phyloP scores from a whole-genome alignment of 2,329 filamentous ascomycete species.

The Sclerotinia spermophila region DNA sequence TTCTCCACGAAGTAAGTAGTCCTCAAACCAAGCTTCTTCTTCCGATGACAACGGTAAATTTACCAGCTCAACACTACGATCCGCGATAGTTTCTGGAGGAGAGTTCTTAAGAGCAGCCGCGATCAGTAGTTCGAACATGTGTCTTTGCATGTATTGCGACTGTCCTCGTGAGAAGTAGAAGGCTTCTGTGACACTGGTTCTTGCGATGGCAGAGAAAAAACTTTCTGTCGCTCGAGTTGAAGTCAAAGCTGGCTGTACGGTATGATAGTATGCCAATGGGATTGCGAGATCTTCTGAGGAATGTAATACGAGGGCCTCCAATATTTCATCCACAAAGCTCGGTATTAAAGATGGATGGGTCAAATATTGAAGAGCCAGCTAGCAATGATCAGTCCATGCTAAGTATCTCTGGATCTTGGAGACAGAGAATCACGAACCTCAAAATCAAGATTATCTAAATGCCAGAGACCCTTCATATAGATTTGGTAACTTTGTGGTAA shows the following conservation, averaged over 20 bases:
- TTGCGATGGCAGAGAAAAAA: conserved; percentile 66
- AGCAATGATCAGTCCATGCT: conserved; percentile 28
- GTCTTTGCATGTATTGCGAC: conserved; percentile 56
- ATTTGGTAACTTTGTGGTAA: conserved; percentile 74
- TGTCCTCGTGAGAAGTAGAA: conserved; percentile 69
- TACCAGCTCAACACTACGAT: conserved; percentile 64
- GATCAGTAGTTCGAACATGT: conserved; percentile 65
- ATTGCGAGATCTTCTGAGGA: conserved; percentile 59
- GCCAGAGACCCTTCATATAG: conserved; percentile 79
- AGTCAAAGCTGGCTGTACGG: conserved; percentile 69
- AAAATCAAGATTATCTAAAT: conserved; percentile 70
- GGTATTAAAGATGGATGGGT: conserved; percentile 75
- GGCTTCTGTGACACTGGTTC: conserved; percentile 66
- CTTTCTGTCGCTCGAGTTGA: conserved; percentile 58
- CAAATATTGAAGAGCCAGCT: conserved; percentile 70
- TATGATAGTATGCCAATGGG: conserved; percentile 74
- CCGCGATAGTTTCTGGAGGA: conserved; percentile 43
- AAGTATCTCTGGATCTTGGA: neutral
- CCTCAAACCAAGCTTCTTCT: conserved; percentile 73
- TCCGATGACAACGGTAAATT: conserved; percentile 66
- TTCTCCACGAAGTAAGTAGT: conserved; percentile 61
- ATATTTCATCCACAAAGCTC: conserved; percentile 80
- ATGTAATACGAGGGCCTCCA: conserved; percentile 63
- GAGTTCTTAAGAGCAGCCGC: conserved; percentile 49
- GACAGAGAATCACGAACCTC: conserved; percentile 43